phyloP scores from a whole-genome alignment of 2,329 filamentous ascomycete species.

The Blastomyces emzantsi region DNA sequence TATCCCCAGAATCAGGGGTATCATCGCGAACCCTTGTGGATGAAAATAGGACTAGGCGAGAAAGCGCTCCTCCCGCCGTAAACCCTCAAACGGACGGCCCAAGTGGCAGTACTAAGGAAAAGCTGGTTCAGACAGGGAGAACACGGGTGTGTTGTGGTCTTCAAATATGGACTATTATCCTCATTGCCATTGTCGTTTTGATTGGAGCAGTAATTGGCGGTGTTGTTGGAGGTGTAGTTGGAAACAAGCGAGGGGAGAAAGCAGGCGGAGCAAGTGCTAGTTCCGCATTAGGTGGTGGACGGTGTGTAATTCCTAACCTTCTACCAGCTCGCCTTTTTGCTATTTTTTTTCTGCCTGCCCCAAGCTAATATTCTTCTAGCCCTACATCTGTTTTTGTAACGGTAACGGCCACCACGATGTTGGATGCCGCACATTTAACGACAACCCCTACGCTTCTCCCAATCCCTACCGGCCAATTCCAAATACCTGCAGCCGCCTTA shows the following conservation, averaged over 20 bases:
- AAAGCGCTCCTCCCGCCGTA: slow-evolving; percentile 9
- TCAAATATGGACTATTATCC: slow-evolving; percentile 43
- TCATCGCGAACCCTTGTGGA: slow-evolving; percentile 24
- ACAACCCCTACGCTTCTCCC: slow-evolving; percentile 37
- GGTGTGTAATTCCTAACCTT: slow-evolving; percentile 10
- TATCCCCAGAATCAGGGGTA: slow-evolving; percentile 24
- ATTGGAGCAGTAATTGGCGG: slow-evolving; percentile 45
- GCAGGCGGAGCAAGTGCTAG: slow-evolving; percentile 9
- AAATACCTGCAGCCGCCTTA: slow-evolving; percentile 39
- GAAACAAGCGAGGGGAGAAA: slow-evolving; percentile 32
- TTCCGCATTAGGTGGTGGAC: slow-evolving; percentile 11
- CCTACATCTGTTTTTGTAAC: slow-evolving; percentile 34
- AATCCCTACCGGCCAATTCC: slow-evolving; percentile 44
- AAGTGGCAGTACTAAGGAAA: slow-evolving; percentile 34
- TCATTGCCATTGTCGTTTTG: slow-evolving; percentile 39
- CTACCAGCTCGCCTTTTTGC: background rate
- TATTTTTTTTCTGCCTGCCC: slow-evolving; percentile 8
- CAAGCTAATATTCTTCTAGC: slow-evolving; percentile 20
- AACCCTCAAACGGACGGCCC: slow-evolving; percentile 17
- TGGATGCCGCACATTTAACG: slow-evolving; percentile 45
- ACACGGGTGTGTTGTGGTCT: slow-evolving; percentile 42
- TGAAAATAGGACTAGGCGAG: slow-evolving; percentile 15
- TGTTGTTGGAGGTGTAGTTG: slow-evolving; percentile 46
- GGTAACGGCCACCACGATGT: slow-evolving; percentile 40
- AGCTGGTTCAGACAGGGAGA: slow-evolving; percentile 37